Percentiles rank a stretch among this genome's conserved stretches.
These are phyloP conservation scores for Mariannaea elegans DNA, from an alignment of 2,329 filamentous ascomycete species.

Conservation along the genomic window DNA sequence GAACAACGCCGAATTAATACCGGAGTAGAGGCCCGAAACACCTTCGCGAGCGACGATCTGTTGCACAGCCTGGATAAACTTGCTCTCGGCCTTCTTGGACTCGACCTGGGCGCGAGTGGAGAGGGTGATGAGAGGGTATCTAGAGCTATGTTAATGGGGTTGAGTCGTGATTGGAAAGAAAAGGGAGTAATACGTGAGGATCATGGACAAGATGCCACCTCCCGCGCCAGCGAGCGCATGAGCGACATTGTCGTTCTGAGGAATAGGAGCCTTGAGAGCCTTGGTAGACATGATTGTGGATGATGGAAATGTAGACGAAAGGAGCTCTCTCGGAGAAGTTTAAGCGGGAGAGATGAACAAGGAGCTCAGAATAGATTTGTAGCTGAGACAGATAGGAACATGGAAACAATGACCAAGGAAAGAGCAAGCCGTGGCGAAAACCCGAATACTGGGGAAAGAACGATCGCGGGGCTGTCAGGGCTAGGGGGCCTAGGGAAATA, in stretches of 20 bases:
- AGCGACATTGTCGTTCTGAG: constrained; percentile 95
- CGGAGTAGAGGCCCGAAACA: constrained; percentile 87
- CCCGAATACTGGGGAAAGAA: constrained; percentile 5
- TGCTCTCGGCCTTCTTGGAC: constrained; percentile 88
- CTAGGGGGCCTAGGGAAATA: constrained; percentile 6
- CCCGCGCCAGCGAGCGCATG: constrained; percentile 94
- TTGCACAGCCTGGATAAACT: constrained; percentile 82
- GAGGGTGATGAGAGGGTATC: constrained; percentile 95
- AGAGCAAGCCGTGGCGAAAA: constrained; percentile 6
- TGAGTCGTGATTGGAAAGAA: background rate
- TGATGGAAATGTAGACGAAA: constrained; percentile 8
- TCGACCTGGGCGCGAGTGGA: constrained; percentile 98
- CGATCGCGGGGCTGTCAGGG: constrained; percentile 12
- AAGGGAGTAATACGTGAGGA: constrained; percentile 74
- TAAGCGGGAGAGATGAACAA: background rate
- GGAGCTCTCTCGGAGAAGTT: background rate
- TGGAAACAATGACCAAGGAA: constrained; percentile 8
- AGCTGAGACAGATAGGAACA: background rate
- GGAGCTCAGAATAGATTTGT: background rate
- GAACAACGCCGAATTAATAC: constrained; percentile 92
- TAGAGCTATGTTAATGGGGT: constrained; percentile 46
- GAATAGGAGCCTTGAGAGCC: constrained; percentile 69
- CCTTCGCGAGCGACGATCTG: constrained; percentile 93
- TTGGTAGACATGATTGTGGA: constrained; percentile 29
- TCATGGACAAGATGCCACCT: constrained; percentile 94